Evolutionary conservation across 805 yeast species (phyloP).

Genomic region (Candida dajiaensis): DNA sequence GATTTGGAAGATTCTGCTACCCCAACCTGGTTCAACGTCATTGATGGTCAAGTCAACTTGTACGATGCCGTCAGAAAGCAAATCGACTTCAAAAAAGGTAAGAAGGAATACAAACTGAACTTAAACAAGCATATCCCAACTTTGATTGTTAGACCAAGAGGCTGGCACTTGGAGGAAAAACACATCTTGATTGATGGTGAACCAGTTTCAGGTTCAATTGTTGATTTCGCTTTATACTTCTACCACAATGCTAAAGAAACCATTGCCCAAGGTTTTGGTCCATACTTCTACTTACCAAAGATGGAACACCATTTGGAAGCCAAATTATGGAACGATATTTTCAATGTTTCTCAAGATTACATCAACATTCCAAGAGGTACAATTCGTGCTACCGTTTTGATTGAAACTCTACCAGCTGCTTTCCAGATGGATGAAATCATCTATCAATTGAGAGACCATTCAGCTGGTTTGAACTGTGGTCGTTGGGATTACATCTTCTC

Average conservation of each 20-base stretch:
- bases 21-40: conserved; percentile 77
- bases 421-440: conserved; percentile 84
- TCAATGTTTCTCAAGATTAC: conserved; percentile 69
- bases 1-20: conserved; percentile 83
- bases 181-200: conserved; percentile 69
- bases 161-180: conserved; percentile 78
- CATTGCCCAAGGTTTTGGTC: conserved; percentile 63
- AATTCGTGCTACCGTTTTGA: conserved; percentile 73
- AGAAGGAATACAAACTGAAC: conserved; percentile 26
- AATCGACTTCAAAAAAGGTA: conserved; percentile 45
- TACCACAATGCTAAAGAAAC: conserved; percentile 66
- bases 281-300: conserved; percentile 78
- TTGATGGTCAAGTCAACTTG: conserved; percentile 76
- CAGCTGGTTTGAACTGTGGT: conserved; percentile 80
- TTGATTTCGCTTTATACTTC: conserved; percentile 76
- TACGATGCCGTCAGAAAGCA: conserved; percentile 71
- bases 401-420: conserved; percentile 81
- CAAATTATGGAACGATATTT: conserved; percentile 76
- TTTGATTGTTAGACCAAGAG: conserved; percentile 80
- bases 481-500: conserved; percentile 87
- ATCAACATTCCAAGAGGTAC: conserved; percentile 68
- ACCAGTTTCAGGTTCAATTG: conserved; percentile 70
- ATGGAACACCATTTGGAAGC: conserved; percentile 87
- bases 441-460: conserved; percentile 70
- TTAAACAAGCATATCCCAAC: conserved; percentile 59